phyloP scores from a whole-genome alignment of 371 early-diverging fungal species.

The Mortierella sp. region DNA sequence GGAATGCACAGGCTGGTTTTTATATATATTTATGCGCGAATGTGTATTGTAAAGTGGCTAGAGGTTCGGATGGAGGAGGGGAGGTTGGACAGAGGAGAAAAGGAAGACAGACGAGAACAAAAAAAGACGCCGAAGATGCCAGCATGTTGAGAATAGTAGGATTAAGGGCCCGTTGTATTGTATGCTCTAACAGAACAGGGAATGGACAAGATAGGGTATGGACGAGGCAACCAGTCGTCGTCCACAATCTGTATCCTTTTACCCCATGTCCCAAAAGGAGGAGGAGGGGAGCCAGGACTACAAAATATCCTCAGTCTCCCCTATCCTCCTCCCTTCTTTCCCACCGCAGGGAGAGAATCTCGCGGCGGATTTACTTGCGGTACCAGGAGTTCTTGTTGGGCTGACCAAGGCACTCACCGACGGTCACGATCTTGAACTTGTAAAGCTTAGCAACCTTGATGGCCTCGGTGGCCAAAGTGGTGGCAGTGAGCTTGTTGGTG shows the following conservation, averaged over 20 bases:
- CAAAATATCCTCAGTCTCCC: not conserved
- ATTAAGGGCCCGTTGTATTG: no score
- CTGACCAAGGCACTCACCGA: slow-evolving; percentile 35
- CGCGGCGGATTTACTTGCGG: slow-evolving; percentile 12
- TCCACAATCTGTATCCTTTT: no score
- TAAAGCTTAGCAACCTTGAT: slow-evolving; percentile 16
- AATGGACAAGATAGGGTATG: not conserved
- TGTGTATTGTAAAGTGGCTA: not conserved
- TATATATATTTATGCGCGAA: no score
- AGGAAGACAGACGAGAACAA: not conserved
- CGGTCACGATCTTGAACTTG: slow-evolving; percentile 38
- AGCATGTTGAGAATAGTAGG: not conserved
- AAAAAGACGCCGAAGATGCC: no score
- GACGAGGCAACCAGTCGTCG: not conserved
- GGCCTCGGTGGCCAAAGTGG: slow-evolving; percentile 19
- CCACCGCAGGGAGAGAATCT: no score
- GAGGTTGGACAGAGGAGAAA: not conserved
- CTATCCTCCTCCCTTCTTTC: no score
- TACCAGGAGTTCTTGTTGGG: slow-evolving; percentile 24
- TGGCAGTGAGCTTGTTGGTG: slow-evolving; percentile 11
- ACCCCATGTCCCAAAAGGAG: not conserved
- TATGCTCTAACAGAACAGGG: not conserved
- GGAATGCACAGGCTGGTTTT: no score
- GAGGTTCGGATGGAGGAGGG: no score
- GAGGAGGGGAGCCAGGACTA: not conserved